phyloP scores from a whole-genome alignment of 75 land plant species.

The Selaginella moellendorffii region DNA sequence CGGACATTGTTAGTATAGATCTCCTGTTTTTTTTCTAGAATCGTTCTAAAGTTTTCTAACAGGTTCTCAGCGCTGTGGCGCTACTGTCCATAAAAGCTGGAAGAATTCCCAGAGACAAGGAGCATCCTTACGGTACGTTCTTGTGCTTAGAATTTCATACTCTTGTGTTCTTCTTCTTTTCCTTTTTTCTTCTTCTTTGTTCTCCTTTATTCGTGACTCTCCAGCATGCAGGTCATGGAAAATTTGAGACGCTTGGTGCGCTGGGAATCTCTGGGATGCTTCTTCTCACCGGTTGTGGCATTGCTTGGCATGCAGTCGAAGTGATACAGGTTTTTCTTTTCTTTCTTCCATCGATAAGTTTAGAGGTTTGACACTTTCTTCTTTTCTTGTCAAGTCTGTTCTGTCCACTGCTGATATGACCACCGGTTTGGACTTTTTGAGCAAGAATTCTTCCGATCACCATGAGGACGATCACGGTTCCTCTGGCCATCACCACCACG shows the following conservation, averaged over 20 bases:
- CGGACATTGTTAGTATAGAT: slow-evolving; percentile 55
- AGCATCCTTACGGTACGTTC: slow-evolving; percentile 85
- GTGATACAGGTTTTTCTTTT: slow-evolving; percentile 40
- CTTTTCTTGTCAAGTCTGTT: not conserved
- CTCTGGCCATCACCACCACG: slow-evolving; percentile 59
- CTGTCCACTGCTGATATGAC: not conserved
- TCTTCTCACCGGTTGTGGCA: slow-evolving; percentile 79
- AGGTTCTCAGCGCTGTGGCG: slow-evolving; percentile 93
- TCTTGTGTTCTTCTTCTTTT: too few relatives aligned
- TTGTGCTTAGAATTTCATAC: slow-evolving; percentile 9
- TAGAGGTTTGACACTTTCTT: too few relatives aligned
- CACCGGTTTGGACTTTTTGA: not conserved
- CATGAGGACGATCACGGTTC: slow-evolving; percentile 32
- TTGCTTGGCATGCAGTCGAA: slow-evolving; percentile 93
- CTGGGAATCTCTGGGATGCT: slow-evolving; percentile 83
- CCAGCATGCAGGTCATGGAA: slow-evolving; percentile 74
- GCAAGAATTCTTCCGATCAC: slow-evolving; percentile 14
- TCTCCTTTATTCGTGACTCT: not conserved
- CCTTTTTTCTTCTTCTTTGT: too few relatives aligned
- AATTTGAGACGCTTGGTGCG: slow-evolving; percentile 92
- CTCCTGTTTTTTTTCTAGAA: not conserved
- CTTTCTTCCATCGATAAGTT: too few relatives aligned
- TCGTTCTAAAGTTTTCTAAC: slow-evolving; percentile 11
- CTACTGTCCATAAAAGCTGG: slow-evolving; percentile 64
- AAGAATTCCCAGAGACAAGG: slow-evolving; percentile 75